Conservation (phyloP, 1,284 basidiomycete species). For the Rhodotorula sp. region DNA sequence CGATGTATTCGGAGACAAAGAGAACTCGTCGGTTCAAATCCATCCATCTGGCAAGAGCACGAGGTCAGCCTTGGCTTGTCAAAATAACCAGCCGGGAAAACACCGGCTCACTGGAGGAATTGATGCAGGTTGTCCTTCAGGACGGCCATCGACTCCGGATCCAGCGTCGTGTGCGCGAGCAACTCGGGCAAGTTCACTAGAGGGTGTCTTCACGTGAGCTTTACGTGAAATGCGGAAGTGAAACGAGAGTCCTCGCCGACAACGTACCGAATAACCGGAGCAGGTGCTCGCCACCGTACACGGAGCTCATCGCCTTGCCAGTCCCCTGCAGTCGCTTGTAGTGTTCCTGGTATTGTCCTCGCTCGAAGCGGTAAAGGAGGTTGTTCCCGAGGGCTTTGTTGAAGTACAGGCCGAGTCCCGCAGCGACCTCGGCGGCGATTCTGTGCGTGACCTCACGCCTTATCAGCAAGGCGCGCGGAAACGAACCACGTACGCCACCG, state of each 20-base stretch:
- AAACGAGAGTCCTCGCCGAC: too few relatives aligned
- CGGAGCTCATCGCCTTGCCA: constrained; percentile 75
- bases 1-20: constrained; percentile 35
- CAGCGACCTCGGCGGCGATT: constrained; percentile 63
- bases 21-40: constrained; percentile 37
- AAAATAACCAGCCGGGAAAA: neutral
- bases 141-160: constrained; percentile 75
- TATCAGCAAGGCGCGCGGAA: neutral
- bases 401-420: constrained; percentile 90
- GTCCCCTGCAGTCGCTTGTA: constrained; percentile 60
- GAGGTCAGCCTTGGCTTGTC: neutral
- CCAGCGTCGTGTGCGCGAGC: constrained; percentile 87
- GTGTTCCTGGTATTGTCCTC: constrained; percentile 83
- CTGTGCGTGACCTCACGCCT: constrained; percentile 8
- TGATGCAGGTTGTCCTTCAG: constrained; percentile 88
- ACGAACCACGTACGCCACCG: too few relatives aligned
- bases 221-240: neutral
- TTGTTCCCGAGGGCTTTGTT: constrained; percentile 86
- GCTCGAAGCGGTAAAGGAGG: constrained; percentile 89
- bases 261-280: constrained; percentile 81
- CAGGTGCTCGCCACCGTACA: constrained; percentile 95
- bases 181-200: constrained; percentile 63
- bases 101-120: constrained; percentile 68
- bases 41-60: constrained; percentile 30
- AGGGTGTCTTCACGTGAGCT: neutral